Evolutionary conservation across 352 stramenopile species (phyloP).

Genomic region (Phytophthora aleatoria): DNA sequence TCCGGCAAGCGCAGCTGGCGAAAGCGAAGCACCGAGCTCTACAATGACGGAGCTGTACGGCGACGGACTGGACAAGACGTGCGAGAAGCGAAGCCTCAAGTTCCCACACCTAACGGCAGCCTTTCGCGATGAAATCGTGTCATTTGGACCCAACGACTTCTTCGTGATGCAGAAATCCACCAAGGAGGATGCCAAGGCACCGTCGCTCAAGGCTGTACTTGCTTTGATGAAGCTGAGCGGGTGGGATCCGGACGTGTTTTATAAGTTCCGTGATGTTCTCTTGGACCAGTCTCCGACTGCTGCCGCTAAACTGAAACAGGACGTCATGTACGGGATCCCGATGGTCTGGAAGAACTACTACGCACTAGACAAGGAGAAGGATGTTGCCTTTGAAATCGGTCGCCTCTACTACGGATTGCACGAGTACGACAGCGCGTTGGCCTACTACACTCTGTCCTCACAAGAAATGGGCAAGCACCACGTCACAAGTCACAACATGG

Average conservation of each 20-base stretch:
- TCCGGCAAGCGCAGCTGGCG: slow-evolving; percentile 29
- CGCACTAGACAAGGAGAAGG: slow-evolving; percentile 92
- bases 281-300: slow-evolving; percentile 84
- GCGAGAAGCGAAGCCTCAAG: slow-evolving; percentile 50
- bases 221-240: slow-evolving; percentile 91
- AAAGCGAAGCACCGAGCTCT: slow-evolving; percentile 16
- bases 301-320: slow-evolving; percentile 66
- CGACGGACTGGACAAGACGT: slow-evolving; percentile 65
- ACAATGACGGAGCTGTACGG: slow-evolving; percentile 51
- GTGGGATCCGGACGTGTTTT: slow-evolving; percentile 96
- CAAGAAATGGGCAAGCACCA: slow-evolving; percentile 94
- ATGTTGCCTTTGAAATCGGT: slow-evolving; percentile 91
- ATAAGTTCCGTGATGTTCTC: slow-evolving; percentile 94
- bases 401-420: slow-evolving; percentile 93
- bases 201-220: slow-evolving; percentile 87
- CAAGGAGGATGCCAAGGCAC: slow-evolving; percentile 82
- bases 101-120: slow-evolving; percentile 77
- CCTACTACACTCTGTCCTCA: slow-evolving; percentile 88
- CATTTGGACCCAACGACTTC: slow-evolving; percentile 95
- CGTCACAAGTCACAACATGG: slow-evolving; percentile 96
- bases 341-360: slow-evolving; percentile 94
- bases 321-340: slow-evolving; percentile 88
- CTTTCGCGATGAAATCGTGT: slow-evolving; percentile 88
- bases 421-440: slow-evolving; percentile 90
- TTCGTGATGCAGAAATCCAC: slow-evolving; percentile 93